Base-by-base conservation (phyloP, 139 green algal species). In the Closterium sp. region DNA sequence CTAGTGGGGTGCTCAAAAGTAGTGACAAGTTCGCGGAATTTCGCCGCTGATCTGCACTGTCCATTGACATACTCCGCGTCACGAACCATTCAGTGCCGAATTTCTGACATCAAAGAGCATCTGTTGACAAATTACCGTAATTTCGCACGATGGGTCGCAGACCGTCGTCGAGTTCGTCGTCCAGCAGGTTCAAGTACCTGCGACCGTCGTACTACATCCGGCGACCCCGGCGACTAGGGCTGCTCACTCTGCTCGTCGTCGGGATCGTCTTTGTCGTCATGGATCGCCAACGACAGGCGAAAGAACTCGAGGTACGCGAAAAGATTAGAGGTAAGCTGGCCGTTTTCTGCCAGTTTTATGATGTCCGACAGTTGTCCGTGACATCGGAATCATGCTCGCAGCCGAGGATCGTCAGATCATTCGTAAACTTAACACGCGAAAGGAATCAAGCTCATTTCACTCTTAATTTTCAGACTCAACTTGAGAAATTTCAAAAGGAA, bases 201-300 rank as follows among this genome's bases (percentile, higher is more conserved):
- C 28, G n/a, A 30, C 85, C 85, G 85, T 28, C 85, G 28, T 87
- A 87, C 85, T 87, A 87, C 85, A 30, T 87, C 85, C 85, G 85
- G 85, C 85, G 85, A 31, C 85, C 85, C 19, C 85, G 85, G 22
- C 85, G 85, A 31, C 85, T 87, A 24, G 85, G 85, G 10, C 28
- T 87, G 28, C n/a, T 87, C 28, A 32, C 85, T 30, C 85, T 87
- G 21, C 85, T 87, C 28, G 13, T 87, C 28, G 85, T 87, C 10
- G 85, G 19, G 22, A 31, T 31, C 28, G 85, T 87, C 28, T 87
- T 87, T 29, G 9, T 87, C 85, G n/a, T 87, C 85, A 87, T 87
- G 85, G 85, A 87, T 31, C 85, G 85, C 85, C 85, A 87, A 87
- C n/a, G 28, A 30, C 85, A 87, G 28, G 28, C n/a, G 28, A 30